A percentile compares a stretch with the other conserved stretches of the same genome.
Conservation (phyloP, 306 rosid genomes). For the Gynostemma pentaphyllum region DNA sequence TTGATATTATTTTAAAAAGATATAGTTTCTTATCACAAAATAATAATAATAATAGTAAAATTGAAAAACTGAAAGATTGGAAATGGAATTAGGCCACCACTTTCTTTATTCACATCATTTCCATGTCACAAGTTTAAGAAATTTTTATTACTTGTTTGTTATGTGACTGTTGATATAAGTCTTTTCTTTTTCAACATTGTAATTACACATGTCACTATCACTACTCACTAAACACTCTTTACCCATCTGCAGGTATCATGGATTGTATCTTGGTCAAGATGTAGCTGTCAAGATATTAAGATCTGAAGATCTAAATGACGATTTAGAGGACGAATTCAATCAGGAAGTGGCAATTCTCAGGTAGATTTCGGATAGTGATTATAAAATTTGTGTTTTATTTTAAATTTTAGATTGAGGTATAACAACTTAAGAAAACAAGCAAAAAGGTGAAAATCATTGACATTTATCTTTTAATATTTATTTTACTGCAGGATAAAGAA, state of each 20-base stretch:
- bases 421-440: not conserved
- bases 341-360: slow-evolving; percentile 92
- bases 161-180: not conserved
- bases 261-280: slow-evolving; percentile 80
- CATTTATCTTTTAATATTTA: not conserved
- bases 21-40: too few relatives aligned
- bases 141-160: not conserved
- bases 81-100: not conserved
- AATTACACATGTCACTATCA: not conserved
- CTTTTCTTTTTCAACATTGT: slow-evolving; percentile 8
- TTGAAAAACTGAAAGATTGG: not conserved
- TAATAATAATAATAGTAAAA: not conserved
- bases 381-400: not conserved
- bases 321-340: slow-evolving; percentile 84
- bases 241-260: slow-evolving; percentile 47
- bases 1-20: not conserved
- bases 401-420: not conserved
- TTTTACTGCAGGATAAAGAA: not conserved
- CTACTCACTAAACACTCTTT: slow-evolving; percentile 13
- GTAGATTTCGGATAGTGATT: slow-evolving; percentile 22
- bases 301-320: slow-evolving; percentile 73
- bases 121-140: not conserved
- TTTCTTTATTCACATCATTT: slow-evolving; percentile 3
- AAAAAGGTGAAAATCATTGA: not conserved
- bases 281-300: slow-evolving; percentile 92